Percentiles rank a stretch among this genome's conserved stretches.
phyloP scores from a whole-genome alignment of 371 early-diverging fungal genomes.

The Mortierella sp. region DNA sequence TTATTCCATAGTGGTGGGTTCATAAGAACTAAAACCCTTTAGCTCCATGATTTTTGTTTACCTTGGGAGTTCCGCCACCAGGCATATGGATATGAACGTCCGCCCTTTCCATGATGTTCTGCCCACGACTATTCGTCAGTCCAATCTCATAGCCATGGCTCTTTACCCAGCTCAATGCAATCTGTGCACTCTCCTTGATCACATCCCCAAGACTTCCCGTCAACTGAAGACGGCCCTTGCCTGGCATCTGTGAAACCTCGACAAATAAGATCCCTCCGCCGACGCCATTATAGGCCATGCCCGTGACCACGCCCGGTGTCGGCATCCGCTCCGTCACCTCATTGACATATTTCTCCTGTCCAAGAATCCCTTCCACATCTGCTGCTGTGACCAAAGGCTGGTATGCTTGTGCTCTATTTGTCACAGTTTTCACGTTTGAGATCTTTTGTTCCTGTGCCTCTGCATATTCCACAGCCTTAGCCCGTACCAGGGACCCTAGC shows the following conservation, averaged over 20 bases:
- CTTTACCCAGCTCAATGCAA: conserved; percentile 86
- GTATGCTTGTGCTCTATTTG: no score
- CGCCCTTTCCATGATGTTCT: conserved; percentile 53
- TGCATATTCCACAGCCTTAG: conserved; percentile 77
- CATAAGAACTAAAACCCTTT: no score
- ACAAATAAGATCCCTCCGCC: conserved; percentile 87
- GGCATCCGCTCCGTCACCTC: conserved; percentile 71
- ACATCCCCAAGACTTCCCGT: conserved; percentile 92
- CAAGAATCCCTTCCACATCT: conserved; percentile 73
- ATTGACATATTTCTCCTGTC: conserved; percentile 71
- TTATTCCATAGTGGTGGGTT: no score
- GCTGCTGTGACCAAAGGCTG: conserved; percentile 48
- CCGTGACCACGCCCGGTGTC: conserved; percentile 83
- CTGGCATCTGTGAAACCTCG: conserved; percentile 84
- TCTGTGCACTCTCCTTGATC: conserved; percentile 88
- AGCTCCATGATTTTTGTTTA: conserved; percentile 8
- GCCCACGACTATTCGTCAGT: conserved; percentile 55
- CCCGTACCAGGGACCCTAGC: conserved; percentile 79
- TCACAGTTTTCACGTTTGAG: no score
- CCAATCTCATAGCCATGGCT: conserved; percentile 75
- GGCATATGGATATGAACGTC: conserved; percentile 91
- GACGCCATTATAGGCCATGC: conserved; percentile 83
- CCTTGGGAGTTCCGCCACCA: conserved; percentile 81
- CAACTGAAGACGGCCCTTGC: conserved; percentile 73
- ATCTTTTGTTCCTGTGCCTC: conserved; percentile 54